A percentile compares a stretch with the other conserved stretches of the same genome.
Conservation (phyloP, 345 rosid species). For the Citrus maxima region DNA sequence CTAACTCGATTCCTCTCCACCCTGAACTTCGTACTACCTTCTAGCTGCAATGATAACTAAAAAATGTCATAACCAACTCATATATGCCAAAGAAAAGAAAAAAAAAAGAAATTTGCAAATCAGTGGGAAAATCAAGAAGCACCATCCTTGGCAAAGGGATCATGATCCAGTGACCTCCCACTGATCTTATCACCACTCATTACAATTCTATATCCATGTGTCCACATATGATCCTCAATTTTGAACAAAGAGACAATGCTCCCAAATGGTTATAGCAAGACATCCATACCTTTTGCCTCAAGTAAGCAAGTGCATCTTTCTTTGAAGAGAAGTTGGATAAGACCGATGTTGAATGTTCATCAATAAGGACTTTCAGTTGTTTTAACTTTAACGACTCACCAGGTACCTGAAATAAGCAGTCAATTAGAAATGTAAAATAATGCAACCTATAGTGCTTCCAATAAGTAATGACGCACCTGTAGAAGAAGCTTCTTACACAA, state of each 20-base stretch:
- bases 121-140: neutral
- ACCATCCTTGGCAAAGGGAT: neutral
- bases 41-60: conserved; percentile 52
- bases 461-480: conserved; percentile 41
- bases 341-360: conserved; percentile 48
- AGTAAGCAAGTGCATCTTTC: conserved; percentile 56
- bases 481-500: conserved; percentile 69
- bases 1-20: conserved; percentile 74
- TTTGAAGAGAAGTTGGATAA: conserved; percentile 57
- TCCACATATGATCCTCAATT: neutral
- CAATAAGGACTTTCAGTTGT: conserved; percentile 64
- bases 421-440: neutral
- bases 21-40: conserved; percentile 59
- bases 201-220: neutral
- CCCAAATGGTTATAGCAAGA: neutral
- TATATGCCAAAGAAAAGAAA: neutral
- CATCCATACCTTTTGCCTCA: conserved; percentile 65
- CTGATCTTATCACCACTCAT: neutral
- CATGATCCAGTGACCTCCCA: too few species aligned
- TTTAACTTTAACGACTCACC: conserved; percentile 74
- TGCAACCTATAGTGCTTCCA: neutral
- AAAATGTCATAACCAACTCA: neutral
- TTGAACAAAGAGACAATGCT: neutral
- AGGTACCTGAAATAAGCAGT: conserved; percentile 45
- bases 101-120: neutral